These are phyloP conservation scores for Citropsis articulata DNA, from an alignment of 345 rosid genomes.

Conservation along the genomic window DNA sequence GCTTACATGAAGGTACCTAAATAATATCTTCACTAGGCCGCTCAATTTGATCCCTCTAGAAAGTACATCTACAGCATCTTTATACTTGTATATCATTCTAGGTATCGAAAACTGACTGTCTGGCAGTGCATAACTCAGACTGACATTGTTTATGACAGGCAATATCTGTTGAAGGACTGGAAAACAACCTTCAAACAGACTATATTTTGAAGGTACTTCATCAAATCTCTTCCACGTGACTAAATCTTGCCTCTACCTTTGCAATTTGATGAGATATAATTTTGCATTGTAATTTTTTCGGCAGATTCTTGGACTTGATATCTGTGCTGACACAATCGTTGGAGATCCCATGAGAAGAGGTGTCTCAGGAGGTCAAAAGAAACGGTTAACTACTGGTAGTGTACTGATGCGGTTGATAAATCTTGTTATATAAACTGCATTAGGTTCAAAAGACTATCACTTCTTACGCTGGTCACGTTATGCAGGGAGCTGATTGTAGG, in stretches of 20 bases:
- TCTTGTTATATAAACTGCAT: not conserved
- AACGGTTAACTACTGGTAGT: constrained; percentile 38
- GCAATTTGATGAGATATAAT: too few relatives aligned
- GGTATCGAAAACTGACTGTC: too few relatives aligned
- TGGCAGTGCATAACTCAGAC: not conserved
- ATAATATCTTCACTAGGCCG: not conserved
- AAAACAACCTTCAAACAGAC: constrained; percentile 37
- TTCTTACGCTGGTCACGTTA: not conserved
- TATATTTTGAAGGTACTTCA: constrained; percentile 36
- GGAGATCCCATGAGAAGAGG: constrained; percentile 45
- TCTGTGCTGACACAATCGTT: constrained; percentile 35
- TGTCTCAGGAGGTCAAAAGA: constrained; percentile 43
- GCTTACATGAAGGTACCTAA: constrained; percentile 38
- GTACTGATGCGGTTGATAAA: not conserved
- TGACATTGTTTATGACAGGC: constrained; percentile 24
- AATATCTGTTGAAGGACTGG: constrained; percentile 30
- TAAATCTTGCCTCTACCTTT: too few relatives aligned
- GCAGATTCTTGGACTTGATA: constrained; percentile 42
- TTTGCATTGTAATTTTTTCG: too few relatives aligned
- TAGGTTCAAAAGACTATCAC: not conserved
- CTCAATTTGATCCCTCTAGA: not conserved
- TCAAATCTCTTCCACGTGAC: not conserved
- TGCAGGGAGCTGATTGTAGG: constrained; percentile 49
- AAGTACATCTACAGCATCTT: not conserved
- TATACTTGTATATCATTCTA: too few relatives aligned